These are phyloP conservation scores for Seminavis robusta DNA, from an alignment of 108 stramenopile genomes.

Conservation along the genomic window DNA sequence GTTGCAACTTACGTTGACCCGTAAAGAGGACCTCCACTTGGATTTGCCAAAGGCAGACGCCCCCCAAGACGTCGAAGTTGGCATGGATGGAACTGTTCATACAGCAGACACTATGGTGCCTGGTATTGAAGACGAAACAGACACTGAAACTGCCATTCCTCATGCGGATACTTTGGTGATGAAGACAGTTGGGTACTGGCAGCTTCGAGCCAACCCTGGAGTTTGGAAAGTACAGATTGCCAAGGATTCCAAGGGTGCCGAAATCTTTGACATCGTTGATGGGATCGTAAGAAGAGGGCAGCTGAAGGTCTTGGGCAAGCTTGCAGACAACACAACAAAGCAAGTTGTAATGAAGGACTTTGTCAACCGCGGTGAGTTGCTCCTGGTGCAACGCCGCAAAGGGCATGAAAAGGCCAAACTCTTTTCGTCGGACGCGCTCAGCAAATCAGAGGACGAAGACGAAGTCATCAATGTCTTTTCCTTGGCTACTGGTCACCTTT, in stretches of 20 bases:
- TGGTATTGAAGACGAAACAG: background rate
- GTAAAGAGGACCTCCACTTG: slow-evolving; percentile 1
- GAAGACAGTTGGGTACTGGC: slow-evolving; percentile 98
- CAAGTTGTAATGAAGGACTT: slow-evolving; percentile 72
- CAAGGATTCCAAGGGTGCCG: slow-evolving; percentile 64
- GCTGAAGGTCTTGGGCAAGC: slow-evolving; percentile 8
- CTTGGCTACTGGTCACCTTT: slow-evolving; percentile 95
- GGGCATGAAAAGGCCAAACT: slow-evolving; percentile 65
- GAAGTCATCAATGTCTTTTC: slow-evolving; percentile 97
- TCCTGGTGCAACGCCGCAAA: slow-evolving; percentile 55
- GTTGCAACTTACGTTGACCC: slow-evolving; percentile 85
- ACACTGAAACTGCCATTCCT: background rate
- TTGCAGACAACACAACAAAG: slow-evolving; percentile 32
- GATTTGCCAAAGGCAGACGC: background rate
- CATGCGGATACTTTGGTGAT: slow-evolving; percentile 94
- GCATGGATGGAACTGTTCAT: slow-evolving; percentile 37
- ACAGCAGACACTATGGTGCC: background rate
- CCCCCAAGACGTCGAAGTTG: slow-evolving; percentile 26
- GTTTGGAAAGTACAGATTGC: slow-evolving; percentile 83
- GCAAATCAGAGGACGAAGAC: slow-evolving; percentile 18
- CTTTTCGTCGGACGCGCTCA: slow-evolving; percentile 15
- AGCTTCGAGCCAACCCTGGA: slow-evolving; percentile 94
- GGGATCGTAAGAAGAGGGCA: slow-evolving; percentile 29
- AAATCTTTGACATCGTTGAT: slow-evolving; percentile 88
- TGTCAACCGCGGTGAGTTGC: slow-evolving; percentile 32